Base-by-base conservation (phyloP, 2,329 filamentous ascomycete genomes). In the Xylogone sp. region DNA sequence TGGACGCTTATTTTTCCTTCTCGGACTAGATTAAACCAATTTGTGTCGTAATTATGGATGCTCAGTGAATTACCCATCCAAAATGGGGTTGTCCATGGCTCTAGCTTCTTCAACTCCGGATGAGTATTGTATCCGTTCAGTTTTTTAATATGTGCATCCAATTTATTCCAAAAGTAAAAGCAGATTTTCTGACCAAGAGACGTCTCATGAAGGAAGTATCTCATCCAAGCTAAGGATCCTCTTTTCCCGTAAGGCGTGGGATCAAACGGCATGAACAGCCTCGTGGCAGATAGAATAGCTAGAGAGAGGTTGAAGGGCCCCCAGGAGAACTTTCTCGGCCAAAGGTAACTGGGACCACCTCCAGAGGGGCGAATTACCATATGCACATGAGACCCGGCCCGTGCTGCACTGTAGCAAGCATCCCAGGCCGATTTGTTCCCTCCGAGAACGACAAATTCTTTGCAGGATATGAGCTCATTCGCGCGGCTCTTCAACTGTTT, bases 401-500 rank as follows among this genome's bases (percentile, higher is more conserved):
- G 72, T 2, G 77, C 83, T 53, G 81, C 84, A 0, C 80, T 72
- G 55, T 87, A 86, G 0, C 82, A 81, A 10, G 79, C 75, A 64
- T 88, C 84, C 71, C 79, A 86, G 0, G 82, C 83, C 1, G 78
- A 83, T 64, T 88, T 88, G 7, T 76, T 79, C 2, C 77, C 81
- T 2, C 85, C 84, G 8, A 87, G 73, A 0, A 88, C 74, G 0
- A 79, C 77, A 19, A 76, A 70, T 0, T 64, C 65, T 47, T 72
- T 73, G n/a, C 69, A 68, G 1, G 68, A 67, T 19, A 71, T 58
- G 2, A 81, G 57, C 0, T 70, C 71, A 24, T 70, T 65, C 0
- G 65, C 63, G 48, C 77, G 58, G 50, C 71, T 60, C 8, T 64
- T 59, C 24, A 82, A 72, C 34, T 80, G 68, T 43, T 70, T 74